Evolutionary conservation across 805 yeast species (phyloP).

Genomic region (Candida saitoana): DNA sequence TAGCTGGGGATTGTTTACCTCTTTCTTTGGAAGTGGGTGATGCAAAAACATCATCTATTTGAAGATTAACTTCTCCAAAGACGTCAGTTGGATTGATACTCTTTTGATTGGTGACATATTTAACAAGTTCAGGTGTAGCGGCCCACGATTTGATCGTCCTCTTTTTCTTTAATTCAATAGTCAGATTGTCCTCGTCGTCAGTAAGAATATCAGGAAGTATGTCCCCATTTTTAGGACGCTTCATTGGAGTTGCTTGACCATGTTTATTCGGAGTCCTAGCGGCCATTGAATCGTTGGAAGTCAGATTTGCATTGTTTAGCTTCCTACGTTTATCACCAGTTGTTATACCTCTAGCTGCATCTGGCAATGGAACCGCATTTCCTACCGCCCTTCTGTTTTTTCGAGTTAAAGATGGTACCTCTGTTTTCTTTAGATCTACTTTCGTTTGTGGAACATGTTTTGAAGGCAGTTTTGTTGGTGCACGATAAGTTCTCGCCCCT

Average conservation of each 20-base stretch:
- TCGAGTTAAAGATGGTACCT: slow-evolving; percentile 1
- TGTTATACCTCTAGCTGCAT: slow-evolving; percentile 30
- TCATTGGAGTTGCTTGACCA: slow-evolving; percentile 2
- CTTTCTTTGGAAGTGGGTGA: slow-evolving; percentile 48
- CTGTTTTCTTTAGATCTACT: slow-evolving; percentile 3
- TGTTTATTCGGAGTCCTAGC: not conserved
- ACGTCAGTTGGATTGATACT: slow-evolving; percentile 59
- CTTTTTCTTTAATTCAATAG: slow-evolving; percentile 12
- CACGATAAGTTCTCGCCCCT: not conserved
- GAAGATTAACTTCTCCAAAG: slow-evolving; percentile 68
- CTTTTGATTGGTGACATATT: slow-evolving; percentile 22
- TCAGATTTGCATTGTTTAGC: not conserved
- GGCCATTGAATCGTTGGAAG: not conserved
- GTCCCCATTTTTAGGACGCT: slow-evolving; percentile 13
- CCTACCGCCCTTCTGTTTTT: slow-evolving; percentile 12
- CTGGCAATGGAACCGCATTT: slow-evolving; percentile 35
- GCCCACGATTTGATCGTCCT: slow-evolving; percentile 33
- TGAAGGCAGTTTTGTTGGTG: not conserved
- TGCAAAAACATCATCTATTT: slow-evolving; percentile 66
- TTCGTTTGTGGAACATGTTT: not conserved
- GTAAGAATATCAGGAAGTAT: slow-evolving; percentile 38
- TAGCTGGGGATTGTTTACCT: slow-evolving; percentile 51
- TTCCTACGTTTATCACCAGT: slow-evolving; percentile 1
- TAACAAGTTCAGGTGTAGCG: slow-evolving; percentile 31
- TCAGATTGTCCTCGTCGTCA: slow-evolving; percentile 31